Evolutionary conservation across 495 filamentous ascomycete genomes (phyloP), one percentile per base, ranked within the genome.

Genomic region (Poronia punctata): DNA sequence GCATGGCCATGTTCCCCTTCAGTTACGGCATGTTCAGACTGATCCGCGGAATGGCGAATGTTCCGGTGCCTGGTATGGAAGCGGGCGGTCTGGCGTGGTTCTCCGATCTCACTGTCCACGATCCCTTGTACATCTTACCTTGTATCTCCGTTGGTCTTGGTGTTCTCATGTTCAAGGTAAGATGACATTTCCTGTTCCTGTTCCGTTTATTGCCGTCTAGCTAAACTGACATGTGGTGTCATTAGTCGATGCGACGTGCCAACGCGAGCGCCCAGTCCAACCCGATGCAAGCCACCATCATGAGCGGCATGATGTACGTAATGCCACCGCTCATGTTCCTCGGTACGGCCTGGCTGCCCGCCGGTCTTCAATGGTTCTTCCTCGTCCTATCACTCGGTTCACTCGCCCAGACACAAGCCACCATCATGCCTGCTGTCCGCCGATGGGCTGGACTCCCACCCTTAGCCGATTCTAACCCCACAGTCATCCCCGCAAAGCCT

Each of bases 1-100:
- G 78, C 2, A 42, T 86, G 31, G 19, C 75, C 16, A 83, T 92
- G 47, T 54, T 83, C 7, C 77, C 87, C 1, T 52, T 95, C 19
- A 84, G 81, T 25, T 86, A 76, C 52, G 86, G 89, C 43, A 80
- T 81, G 43, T 96, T 86, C 65, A 74, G 85, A 39, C 64, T 88
- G n/a, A 46, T 88, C 41, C 66, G 75, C 19, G 80, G 66, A 35
- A 95, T 95, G 88, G 56, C 79, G 3, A 46, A 59, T 12, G 56
- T 98, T 18, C 90, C 92, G 1, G 85, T 95, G 5, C 88, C 89
- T 0, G 83, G 75, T 1, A 46, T 97, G 40, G 70, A 82, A 39
- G 62, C 60, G 7, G 88, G 83, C 21, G 79, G 84, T 3, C 42
- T 79, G 5, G 60, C 73, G 9, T 97, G 93, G 93, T 75, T 97